phyloP scores from a whole-genome alignment of 2,329 filamentous ascomycete species.

The Epichloe sylvatica region DNA sequence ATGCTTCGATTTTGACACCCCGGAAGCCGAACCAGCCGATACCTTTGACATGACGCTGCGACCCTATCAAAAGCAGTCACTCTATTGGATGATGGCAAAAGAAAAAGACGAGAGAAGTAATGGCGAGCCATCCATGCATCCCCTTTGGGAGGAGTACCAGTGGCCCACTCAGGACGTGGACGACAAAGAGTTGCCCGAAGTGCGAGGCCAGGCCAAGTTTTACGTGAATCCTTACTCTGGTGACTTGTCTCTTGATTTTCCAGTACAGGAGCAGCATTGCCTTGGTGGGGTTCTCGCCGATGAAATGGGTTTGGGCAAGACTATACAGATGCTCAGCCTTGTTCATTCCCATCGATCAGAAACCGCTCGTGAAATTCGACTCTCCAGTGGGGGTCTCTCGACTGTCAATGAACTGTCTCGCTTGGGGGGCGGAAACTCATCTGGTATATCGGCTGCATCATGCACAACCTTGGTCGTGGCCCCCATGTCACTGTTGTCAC shows the following conservation, averaged over 20 bases:
- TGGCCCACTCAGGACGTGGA: constrained; percentile 86
- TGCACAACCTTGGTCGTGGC: constrained; percentile 91
- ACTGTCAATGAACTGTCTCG: constrained; percentile 49
- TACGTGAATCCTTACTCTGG: constrained; percentile 97
- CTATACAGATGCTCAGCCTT: constrained; percentile 93
- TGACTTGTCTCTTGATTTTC: constrained; percentile 82
- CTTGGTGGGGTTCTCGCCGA: constrained; percentile 87
- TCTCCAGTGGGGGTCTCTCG: constrained; percentile 14
- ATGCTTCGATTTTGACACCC: constrained; percentile 88
- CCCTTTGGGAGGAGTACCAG: constrained; percentile 87
- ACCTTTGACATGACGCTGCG: constrained; percentile 74
- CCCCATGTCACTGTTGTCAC: constrained; percentile 88
- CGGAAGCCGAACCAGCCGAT: constrained; percentile 67
- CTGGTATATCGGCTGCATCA: constrained; percentile 53
- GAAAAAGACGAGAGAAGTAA: constrained; percentile 65
- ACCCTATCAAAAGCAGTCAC: constrained; percentile 87
- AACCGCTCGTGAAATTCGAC: constrained; percentile 26
- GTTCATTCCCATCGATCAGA: constrained; percentile 70
- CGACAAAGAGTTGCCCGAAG: constrained; percentile 54
- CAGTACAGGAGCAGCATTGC: constrained; percentile 86
- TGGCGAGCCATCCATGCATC: constrained; percentile 78
- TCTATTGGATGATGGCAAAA: constrained; percentile 94
- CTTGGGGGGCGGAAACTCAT: constrained; percentile 36
- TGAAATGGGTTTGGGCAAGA: constrained; percentile 96
- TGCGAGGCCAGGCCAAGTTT: constrained; percentile 58